A percentile compares a stretch with the other conserved stretches of the same genome.
These are phyloP conservation scores for Firmiana major DNA, from an alignment of 345 rosid species.

Conservation along the genomic window DNA sequence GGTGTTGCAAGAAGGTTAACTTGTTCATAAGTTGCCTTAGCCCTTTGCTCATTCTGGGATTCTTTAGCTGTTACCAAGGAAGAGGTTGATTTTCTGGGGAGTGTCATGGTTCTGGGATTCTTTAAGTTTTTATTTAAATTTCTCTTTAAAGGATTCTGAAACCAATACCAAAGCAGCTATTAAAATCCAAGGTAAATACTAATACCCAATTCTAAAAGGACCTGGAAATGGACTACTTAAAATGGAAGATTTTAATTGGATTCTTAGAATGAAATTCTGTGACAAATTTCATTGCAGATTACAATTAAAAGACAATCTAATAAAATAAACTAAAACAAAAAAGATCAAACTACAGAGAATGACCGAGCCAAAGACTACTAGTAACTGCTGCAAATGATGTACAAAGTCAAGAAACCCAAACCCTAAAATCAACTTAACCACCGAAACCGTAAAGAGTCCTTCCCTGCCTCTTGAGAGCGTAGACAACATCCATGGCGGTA, in stretches of 20 bases:
- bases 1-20: too few relatives aligned
- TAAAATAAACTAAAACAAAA: neutral
- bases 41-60: too few relatives aligned
- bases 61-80: too few relatives aligned
- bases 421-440: neutral
- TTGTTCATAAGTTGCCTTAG: too few relatives aligned
- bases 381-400: neutral
- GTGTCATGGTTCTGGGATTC: too few relatives aligned
- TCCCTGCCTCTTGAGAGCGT: conserved; percentile 34
- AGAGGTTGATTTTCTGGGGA: too few relatives aligned
- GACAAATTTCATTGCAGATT: neutral
- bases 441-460: conserved; percentile 19
- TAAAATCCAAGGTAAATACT: too few relatives aligned
- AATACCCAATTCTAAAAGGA: neutral
- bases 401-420: neutral
- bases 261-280: neutral
- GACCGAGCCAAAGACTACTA: neutral
- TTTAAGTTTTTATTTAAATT: too few relatives aligned
- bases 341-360: neutral
- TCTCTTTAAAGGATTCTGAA: neutral
- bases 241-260: neutral
- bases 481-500: conserved; percentile 35
- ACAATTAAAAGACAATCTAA: neutral
- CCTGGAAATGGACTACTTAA: neutral
- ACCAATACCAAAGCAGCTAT: neutral